Evolutionary conservation across 2,329 filamentous ascomycete species (phyloP), one percentile per base, ranked within the genome.

Genomic region (Leptodontidium sp.): DNA sequence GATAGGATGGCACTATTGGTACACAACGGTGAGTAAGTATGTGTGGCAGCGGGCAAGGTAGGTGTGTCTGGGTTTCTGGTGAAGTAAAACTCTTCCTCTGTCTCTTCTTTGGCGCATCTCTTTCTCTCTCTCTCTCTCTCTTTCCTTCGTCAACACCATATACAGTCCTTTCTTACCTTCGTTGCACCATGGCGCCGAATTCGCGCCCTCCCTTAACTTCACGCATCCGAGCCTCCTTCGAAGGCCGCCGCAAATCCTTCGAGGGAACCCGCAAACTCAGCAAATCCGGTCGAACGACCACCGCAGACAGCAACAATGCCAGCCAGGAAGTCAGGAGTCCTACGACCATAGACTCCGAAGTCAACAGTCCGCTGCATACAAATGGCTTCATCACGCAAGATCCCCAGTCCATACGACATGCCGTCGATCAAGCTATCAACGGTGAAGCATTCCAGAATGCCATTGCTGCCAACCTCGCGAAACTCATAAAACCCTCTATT

Each of bases 191-290:
- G 64, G 71, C 72, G 70, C 64, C 74, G 50, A 73, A 73, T 64
- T 75, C 77, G 49, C 73, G 77, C 45, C 76, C 77, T 14, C 77
- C 77, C 49, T 72, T 78, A 59, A 73, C 77, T 43, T 73, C 71
- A 59, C 72, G 76, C 32, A 76, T 77, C 38, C 71, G 76, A 45
- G 73, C 75, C 40, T 75, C 74, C 12, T 76, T 78, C 50, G 77
- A 78, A 61, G 71, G 73, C 49, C 49, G 49, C 35, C 49, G 62
- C n/a, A 64, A 57, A 50, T 64, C 62, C 38, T 64, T 55, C 35
- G 62, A 64, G 21, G 49, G 75, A 74, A 67, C 67, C 72, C 24
- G 69, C 58, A 64, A 75, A 75, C 62, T 71, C 70, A 47, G 52
- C 35, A 45, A 66, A 58, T 55, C 52, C 4, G 50, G 38, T 21